Evolutionary conservation across 192 early-diverging fungal species (phyloP).

Genomic region (Endogone sp.): DNA sequence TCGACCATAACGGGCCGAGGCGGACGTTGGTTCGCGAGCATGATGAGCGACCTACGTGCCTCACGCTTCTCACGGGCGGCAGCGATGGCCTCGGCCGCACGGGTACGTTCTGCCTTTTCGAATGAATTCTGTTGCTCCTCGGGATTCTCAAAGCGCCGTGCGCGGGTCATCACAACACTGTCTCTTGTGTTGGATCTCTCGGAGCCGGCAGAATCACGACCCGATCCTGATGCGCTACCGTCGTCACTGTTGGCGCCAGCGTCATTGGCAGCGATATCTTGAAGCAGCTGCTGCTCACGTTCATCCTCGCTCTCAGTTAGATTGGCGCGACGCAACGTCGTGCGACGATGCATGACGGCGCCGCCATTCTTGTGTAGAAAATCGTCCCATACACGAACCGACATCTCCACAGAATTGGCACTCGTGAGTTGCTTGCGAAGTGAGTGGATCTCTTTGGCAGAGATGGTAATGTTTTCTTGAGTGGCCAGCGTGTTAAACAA

Average conservation of each 20-base stretch:
- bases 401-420: slow-evolving; percentile 17
- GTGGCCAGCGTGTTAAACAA: background rate
- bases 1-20: background rate
- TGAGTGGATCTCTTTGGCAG: background rate
- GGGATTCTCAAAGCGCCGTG: background rate
- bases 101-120: background rate
- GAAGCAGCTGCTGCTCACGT: background rate
- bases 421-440: background rate
- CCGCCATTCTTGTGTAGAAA: slow-evolving; percentile 10
- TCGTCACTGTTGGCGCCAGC: background rate
- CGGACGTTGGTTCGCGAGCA: background rate
- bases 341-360: slow-evolving; percentile 1
- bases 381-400: slow-evolving; percentile 28
- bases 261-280: no score
- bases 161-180: background rate
- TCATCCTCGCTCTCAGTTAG: background rate
- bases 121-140: background rate
- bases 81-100: background rate
- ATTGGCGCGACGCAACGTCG: background rate
- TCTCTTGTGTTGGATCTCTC: background rate
- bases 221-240: background rate
- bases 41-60: background rate
- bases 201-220: background rate
- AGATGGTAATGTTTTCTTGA: background rate
- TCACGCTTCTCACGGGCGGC: background rate